Evolutionary conservation across 2,329 filamentous ascomycete species (phyloP), one percentile per base, ranked within the genome.

Genomic region (Ascocoryne sarcoides): DNA sequence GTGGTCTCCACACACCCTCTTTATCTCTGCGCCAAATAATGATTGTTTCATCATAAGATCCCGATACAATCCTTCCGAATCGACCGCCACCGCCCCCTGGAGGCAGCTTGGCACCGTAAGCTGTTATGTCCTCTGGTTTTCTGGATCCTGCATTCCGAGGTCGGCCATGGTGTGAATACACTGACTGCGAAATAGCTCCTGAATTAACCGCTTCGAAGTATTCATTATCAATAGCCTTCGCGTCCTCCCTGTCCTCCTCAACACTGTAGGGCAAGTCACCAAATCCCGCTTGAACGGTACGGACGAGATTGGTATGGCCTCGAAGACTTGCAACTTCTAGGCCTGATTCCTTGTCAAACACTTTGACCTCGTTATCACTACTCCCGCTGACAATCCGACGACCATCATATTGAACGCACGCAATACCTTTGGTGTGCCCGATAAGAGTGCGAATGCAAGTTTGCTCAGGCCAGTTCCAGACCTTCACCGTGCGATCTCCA

Each of bases 321-420:
- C 80, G 73, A 7, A 98, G 70, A 56, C 84, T 90, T 12, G 89
- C 90, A 4, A 96, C 87, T 61, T 96, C 89, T 9, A 92, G 80
- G 3, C 84, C 84, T 0, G 87, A 88, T 33, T 76, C 74, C 32
- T 84, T 81, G 59, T 96, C 92, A 60, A 94, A 98, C 15, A 98
- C 92, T 51, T 92, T 88, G 21, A 98, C 87, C 30, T 92, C 89
- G 58, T 93, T 88, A 61, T 98, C 92, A 53, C 89, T 95, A 61
- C 89, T 95, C 2, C 92, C 92, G 53, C 87, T 95, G 37, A 98
- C 87, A 47, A 98, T 93, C 15, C 92, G 78, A 37, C 86, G 79
- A 18, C 87, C 88, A 59, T 98, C 92, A 57, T 92, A 96, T 62
- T 98, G 90, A 12, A 98, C 89, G 60, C 92, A 98, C 2, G 92